A percentile compares a stretch with the other conserved stretches of the same genome.
Conservation (phyloP, 176 grass and related monocot genomes). For the Elaeis guineensis region DNA sequence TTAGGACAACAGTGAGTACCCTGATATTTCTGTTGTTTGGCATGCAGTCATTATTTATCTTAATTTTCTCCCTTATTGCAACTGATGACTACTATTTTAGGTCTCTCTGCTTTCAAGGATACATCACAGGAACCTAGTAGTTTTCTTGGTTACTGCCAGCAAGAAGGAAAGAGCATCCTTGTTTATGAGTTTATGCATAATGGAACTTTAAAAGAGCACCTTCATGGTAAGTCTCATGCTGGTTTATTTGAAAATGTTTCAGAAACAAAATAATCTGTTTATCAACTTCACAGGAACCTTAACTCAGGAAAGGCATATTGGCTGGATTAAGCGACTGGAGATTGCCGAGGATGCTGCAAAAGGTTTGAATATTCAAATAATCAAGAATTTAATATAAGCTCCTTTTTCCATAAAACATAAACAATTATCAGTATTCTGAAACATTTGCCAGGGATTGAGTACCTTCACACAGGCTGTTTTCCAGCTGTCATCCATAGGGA, state of each 20-base stretch:
- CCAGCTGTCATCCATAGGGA: constrained; percentile 75
- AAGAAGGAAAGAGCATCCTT: constrained; percentile 69
- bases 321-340: constrained; percentile 69
- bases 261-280: neutral
- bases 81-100: constrained; percentile 9
- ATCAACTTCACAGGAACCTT: constrained; percentile 3
- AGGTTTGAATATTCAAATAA: constrained; percentile 21
- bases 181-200: constrained; percentile 90
- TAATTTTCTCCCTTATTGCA: no score
- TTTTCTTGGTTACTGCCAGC: constrained; percentile 70
- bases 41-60: no score
- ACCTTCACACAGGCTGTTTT: constrained; percentile 71
- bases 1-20: no score
- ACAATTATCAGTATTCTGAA: neutral
- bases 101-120: constrained; percentile 79
- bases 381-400: neutral
- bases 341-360: constrained; percentile 67
- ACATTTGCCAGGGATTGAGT: constrained; percentile 56
- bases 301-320: constrained; percentile 48
- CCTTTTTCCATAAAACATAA: neutral
- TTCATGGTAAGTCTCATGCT: constrained; percentile 37
- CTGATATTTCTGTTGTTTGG: no score
- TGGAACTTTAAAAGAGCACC: constrained; percentile 73
- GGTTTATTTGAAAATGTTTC: neutral
- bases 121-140: constrained; percentile 77